Conservation (phyloP, 225 moss, liverwort and hornwort species). For the Pseudisothecium myosuroides region DNA sequence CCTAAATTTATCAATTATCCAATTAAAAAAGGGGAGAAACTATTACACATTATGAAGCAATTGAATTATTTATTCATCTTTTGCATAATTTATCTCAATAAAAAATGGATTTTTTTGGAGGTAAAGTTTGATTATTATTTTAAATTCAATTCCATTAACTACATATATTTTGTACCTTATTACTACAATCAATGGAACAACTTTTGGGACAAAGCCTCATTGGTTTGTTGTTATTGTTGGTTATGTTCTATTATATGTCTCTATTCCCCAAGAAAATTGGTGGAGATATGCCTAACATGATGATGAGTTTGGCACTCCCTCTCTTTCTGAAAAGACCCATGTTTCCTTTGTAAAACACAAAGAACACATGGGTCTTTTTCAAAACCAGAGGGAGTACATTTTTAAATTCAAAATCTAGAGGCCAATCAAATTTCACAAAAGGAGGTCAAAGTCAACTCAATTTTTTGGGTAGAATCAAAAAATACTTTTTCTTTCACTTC, state of each 20-base stretch:
- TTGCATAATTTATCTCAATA: not conserved
- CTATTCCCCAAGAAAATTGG: not conserved
- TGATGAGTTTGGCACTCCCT: not conserved
- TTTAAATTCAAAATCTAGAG: not conserved
- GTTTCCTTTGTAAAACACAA: too few species aligned
- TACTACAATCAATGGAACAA: not conserved
- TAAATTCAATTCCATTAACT: not conserved
- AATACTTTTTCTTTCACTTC: too few species aligned
- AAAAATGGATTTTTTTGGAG: too few species aligned
- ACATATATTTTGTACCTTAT: not conserved
- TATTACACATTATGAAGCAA: too few species aligned
- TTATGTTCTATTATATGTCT: not conserved
- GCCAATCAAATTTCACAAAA: rapidly evolving
- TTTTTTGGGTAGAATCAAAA: rapidly evolving
- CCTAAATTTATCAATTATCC: not conserved
- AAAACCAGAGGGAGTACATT: too few species aligned
- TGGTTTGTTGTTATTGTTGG: not conserved
- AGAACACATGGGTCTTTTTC: too few species aligned
- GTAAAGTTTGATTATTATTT: not conserved
- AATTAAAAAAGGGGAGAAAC: rapidly evolving
- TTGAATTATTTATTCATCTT: too few species aligned
- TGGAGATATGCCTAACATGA: not conserved
- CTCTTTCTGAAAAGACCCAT: too few species aligned
- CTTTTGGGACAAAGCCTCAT: rapidly evolving
- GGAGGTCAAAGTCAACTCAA: not conserved